Percentiles rank a stretch among this genome's conserved stretches.
phyloP scores from a whole-genome alignment of 768 basidiomycete genomes.

The Cystobasidium tubakii region DNA sequence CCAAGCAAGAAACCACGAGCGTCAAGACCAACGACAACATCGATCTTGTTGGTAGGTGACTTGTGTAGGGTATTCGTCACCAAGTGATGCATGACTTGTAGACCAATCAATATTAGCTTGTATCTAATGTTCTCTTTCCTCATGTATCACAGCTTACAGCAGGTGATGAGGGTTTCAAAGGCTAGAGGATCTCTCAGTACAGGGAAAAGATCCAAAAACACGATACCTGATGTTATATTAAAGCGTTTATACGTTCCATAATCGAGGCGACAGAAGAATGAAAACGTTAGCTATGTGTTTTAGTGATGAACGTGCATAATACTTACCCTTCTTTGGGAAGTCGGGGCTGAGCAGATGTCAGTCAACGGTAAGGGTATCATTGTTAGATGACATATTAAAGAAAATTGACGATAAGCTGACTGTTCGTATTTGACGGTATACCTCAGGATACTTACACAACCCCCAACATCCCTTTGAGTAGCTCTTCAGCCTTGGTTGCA shows the following conservation, averaged over 20 bases:
- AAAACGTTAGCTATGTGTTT: too few species aligned
- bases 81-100: constrained; percentile 61
- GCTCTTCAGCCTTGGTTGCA: constrained; percentile 16
- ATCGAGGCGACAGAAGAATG: not conserved
- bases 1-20: constrained; percentile 93
- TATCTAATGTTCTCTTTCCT: constrained; percentile 51
- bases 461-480: constrained; percentile 23
- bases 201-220: constrained; percentile 92
- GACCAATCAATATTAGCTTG: constrained; percentile 62
- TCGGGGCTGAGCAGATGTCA: constrained; percentile 20
- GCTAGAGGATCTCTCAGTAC: constrained; percentile 76
- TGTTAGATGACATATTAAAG: constrained; percentile 4
- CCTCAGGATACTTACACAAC: constrained; percentile 28
- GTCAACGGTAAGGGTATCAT: not conserved
- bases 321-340: constrained; percentile 35
- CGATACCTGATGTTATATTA: constrained; percentile 58
- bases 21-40: constrained; percentile 90
- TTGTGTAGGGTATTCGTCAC: constrained; percentile 66
- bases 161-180: constrained; percentile 60
- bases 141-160: not conserved
- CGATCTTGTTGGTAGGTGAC: constrained; percentile 49
- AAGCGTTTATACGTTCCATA: constrained; percentile 51
- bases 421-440: too few species aligned
- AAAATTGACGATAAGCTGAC: too few species aligned
- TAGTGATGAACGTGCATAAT: not conserved